Percentiles rank a stretch among this genome's conserved stretches.
Evolutionary conservation across 164 flowering plant species (phyloP).

Genomic region (Vitis riparia): DNA sequence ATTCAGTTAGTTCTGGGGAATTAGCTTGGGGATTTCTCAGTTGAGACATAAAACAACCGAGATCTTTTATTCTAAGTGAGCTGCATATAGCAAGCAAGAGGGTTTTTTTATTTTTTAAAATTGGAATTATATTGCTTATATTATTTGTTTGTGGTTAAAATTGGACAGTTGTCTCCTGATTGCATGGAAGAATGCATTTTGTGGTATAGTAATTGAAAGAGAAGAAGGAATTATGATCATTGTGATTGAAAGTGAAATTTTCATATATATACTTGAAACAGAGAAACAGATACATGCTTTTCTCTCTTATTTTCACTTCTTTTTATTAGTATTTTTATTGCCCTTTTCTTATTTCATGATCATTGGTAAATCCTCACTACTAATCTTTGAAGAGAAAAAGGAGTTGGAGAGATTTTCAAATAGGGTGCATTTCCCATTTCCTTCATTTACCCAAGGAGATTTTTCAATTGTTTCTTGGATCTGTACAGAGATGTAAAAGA

Average conservation of each 20-base stretch:
- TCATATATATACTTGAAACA: not conserved
- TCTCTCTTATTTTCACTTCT: not conserved
- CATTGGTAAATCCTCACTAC: not conserved
- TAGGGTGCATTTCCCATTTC: no score
- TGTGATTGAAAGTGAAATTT: not conserved
- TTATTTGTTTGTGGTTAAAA: not conserved
- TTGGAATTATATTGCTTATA: not conserved
- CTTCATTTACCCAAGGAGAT: no score
- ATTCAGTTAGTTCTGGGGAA: not conserved
- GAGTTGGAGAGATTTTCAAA: not conserved
- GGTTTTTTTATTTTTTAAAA: not conserved
- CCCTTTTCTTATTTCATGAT: not conserved
- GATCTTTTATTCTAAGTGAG: not conserved
- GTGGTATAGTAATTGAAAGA: not conserved
- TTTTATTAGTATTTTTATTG: not conserved
- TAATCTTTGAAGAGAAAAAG: not conserved
- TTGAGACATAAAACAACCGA: not conserved
- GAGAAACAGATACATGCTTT: not conserved
- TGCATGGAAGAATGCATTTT: not conserved
- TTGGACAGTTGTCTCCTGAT: not conserved
- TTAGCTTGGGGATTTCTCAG: not conserved
- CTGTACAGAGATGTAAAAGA: no score
- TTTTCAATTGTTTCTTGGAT: no score
- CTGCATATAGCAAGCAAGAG: not conserved
- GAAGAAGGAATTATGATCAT: not conserved